Conservation (phyloP, 2,329 filamentous ascomycete genomes). For the Colletotrichum simmondsii region DNA sequence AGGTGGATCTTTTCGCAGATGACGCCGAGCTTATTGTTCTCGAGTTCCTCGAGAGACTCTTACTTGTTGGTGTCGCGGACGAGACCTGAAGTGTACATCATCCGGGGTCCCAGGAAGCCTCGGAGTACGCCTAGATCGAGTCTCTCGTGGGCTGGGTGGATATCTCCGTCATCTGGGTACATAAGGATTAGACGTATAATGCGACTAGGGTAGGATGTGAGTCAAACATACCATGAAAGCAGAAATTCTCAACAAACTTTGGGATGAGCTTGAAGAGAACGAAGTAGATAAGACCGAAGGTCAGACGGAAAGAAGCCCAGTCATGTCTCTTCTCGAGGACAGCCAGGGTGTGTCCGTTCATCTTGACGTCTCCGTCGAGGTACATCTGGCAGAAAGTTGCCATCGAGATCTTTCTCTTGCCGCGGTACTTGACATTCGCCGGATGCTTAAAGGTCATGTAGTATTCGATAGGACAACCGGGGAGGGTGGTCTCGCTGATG, state of each 20-base stretch:
- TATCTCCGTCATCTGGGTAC: conserved; percentile 69
- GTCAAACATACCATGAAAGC: conserved; percentile 75
- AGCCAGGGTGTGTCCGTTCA: conserved; percentile 86
- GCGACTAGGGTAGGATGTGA: not conserved
- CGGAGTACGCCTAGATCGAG: conserved; percentile 44
- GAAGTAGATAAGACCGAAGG: conserved; percentile 79
- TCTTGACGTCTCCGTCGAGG: conserved; percentile 86
- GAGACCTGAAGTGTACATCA: conserved; percentile 92
- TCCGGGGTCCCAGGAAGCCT: conserved; percentile 91
- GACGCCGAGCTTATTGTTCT: conserved; percentile 89
- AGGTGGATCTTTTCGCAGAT: conserved; percentile 90
- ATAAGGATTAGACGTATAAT: not conserved
- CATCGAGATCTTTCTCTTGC: conserved; percentile 79
- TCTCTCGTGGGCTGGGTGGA: conserved; percentile 64
- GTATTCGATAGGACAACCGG: conserved; percentile 82
- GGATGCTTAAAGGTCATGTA: conserved; percentile 75
- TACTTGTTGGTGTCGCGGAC: conserved; percentile 83
- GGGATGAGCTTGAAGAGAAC: conserved; percentile 84
- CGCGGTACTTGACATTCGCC: conserved; percentile 69
- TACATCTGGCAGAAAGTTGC: conserved; percentile 94
- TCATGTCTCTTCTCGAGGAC: conserved; percentile 87
- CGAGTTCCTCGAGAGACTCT: conserved; percentile 85
- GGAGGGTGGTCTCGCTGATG: conserved; percentile 83
- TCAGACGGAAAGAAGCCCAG: conserved; percentile 90
- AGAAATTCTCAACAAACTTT: conserved; percentile 87